Evolutionary conservation across 164 flowering plant species (phyloP).

Genomic region (Liquidambar formosana): DNA sequence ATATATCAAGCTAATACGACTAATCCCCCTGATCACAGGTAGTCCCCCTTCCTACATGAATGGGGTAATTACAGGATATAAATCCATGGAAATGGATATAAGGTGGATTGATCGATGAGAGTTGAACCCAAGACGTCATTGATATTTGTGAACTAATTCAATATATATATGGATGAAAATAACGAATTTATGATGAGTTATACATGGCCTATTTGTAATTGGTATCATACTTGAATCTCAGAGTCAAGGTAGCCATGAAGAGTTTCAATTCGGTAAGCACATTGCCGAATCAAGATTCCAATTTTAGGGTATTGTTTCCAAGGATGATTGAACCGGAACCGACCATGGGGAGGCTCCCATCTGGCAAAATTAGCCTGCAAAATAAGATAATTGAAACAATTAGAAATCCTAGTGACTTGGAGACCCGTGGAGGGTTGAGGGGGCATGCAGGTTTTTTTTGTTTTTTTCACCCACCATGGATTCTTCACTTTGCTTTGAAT

Average conservation of each 20-base stretch:
- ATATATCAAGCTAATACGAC: too few species aligned
- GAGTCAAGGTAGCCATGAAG: conserved; percentile 5
- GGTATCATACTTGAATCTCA: background rate
- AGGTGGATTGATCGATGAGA: too few species aligned
- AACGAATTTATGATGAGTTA: background rate
- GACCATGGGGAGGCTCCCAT: conserved; percentile 22
- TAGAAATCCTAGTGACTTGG: background rate
- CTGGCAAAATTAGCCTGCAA: too few species aligned
- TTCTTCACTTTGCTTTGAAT: conserved; percentile 2
- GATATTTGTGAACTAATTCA: too few species aligned
- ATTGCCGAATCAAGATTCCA: conserved; percentile 9
- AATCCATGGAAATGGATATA: too few species aligned
- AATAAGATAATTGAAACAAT: conserved; percentile 17
- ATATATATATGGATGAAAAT: too few species aligned
- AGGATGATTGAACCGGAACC: conserved; percentile 17
- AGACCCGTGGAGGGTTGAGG: background rate
- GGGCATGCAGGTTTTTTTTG: too few species aligned
- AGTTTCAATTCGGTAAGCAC: conserved; percentile 16
- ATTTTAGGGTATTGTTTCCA: conserved; percentile 21
- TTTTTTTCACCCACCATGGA: background rate
- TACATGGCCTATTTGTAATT: too few species aligned
- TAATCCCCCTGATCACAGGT: too few species aligned
- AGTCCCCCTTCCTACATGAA: too few species aligned
- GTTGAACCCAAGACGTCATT: too few species aligned
- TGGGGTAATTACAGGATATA: too few species aligned